Base-by-base conservation (phyloP, 208 protist species). In the Leishmania martiniquensis region DNA sequence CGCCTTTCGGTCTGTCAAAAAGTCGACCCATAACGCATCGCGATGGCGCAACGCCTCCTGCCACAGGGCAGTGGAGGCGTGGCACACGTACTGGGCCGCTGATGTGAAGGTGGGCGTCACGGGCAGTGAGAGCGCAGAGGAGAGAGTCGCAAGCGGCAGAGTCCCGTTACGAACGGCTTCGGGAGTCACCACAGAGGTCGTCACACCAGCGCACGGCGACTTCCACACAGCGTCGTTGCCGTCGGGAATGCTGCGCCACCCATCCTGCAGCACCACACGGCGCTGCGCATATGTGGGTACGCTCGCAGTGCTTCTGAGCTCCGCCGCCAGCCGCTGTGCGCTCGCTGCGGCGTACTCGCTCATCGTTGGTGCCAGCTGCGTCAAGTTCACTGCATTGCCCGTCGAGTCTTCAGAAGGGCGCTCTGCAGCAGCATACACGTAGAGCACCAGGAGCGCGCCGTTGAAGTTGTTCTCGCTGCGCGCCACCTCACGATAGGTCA, bases 401-500 rank as follows among this genome's bases (percentile, higher is more conserved):
- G 22, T 60, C 13, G 13, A 6, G 25, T 29, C 54, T 6, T 60
- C 65, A 52, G 51, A 32, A 78, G 4, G 22, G 13, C 54, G 54
- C 54, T 81, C 77, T 2, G 70, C 57, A 32, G 77, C 77, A 32
- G 77, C 69, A 51, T 76, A 59, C 4, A 81, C 62, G 37, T 76
- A 91, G 32, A 86, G 75, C 45, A 13, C 9, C 45, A 49, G 45
- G 9, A 49, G 45, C 45, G 45, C 45, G 45, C 45, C 45, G 9
- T 2, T 44, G 45, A 84, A 90, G 32, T 78, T 59, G 69, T 90
- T 87, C 57, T 60, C 69, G 0, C 15, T 47, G 34, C 68, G 80
- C 29, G 81, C 82, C 4, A 89, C 85, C 29, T 82, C 82, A 17
- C 59, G 32, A 72, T 81, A 89, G 20, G 70, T 59, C 82, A 85